phyloP scores from a whole-genome alignment of 2,329 filamentous ascomycete genomes.

The Alternaria infectoria region DNA sequence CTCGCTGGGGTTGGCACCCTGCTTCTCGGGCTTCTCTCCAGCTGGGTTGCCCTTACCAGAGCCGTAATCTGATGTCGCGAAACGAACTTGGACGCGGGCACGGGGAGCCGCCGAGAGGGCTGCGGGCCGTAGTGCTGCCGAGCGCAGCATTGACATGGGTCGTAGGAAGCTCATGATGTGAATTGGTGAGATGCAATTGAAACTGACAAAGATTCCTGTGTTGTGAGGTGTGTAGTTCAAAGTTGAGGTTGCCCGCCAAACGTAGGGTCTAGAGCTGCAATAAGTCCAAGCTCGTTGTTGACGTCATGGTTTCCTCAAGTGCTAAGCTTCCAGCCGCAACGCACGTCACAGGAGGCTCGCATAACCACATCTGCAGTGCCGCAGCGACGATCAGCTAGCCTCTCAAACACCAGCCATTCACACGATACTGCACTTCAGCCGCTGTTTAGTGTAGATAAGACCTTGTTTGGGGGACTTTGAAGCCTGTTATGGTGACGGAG shows the following conservation, averaged over 20 bases:
- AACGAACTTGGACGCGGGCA: slow-evolving; percentile 39
- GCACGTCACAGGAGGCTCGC: slow-evolving; percentile 9
- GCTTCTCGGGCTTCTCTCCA: slow-evolving; percentile 53
- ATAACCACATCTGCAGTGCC: slow-evolving; percentile 1
- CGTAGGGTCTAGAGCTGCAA: slow-evolving; percentile 1
- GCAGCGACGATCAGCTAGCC: slow-evolving; percentile 1
- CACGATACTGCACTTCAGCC: background rate
- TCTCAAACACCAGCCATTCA: background rate
- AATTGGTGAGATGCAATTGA: background rate
- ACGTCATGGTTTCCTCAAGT: slow-evolving; percentile 10
- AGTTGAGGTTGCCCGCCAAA: background rate
- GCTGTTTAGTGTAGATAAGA: background rate
- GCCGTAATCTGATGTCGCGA: slow-evolving; percentile 52
- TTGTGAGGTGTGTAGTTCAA: background rate
- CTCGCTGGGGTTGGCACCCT: slow-evolving; percentile 49
- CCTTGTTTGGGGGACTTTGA: background rate
- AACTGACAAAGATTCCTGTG: slow-evolving; percentile 5
- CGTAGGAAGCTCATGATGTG: slow-evolving; percentile 42
- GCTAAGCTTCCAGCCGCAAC: background rate
- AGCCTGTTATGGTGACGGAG: background rate
- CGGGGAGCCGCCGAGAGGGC: slow-evolving; percentile 33
- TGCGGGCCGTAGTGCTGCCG: slow-evolving; percentile 29
- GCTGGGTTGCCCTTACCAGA: slow-evolving; percentile 50
- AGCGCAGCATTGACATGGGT: slow-evolving; percentile 36
- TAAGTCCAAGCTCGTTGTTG: slow-evolving; percentile 6